Percentiles rank a stretch among this genome's conserved stretches.
Conservation (phyloP, 495 filamentous ascomycete genomes). For the Penicillium cinerascens region DNA sequence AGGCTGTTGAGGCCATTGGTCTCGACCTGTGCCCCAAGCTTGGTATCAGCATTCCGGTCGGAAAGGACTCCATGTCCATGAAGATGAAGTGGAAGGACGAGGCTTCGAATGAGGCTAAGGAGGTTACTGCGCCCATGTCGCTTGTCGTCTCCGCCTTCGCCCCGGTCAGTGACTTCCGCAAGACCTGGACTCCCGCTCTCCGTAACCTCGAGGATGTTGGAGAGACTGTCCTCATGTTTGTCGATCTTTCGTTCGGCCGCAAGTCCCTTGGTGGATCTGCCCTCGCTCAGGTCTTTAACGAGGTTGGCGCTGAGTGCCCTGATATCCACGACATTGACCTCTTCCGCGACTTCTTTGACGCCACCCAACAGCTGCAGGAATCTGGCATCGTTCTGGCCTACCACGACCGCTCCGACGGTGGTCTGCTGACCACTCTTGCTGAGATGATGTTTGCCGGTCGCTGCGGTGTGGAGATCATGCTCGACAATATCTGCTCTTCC, state of each 20-base stretch:
- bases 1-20: slow-evolving; percentile 89
- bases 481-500: slow-evolving; percentile 63
- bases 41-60: slow-evolving; percentile 89
- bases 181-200: slow-evolving; percentile 91
- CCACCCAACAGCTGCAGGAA: slow-evolving; percentile 80
- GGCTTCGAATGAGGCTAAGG: slow-evolving; percentile 63
- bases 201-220: slow-evolving; percentile 81
- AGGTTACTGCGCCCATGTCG: slow-evolving; percentile 88
- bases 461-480: slow-evolving; percentile 80
- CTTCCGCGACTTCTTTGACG: slow-evolving; percentile 90
- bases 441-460: slow-evolving; percentile 99
- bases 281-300: slow-evolving; percentile 85
- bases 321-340: slow-evolving; percentile 78
- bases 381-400: slow-evolving; percentile 87
- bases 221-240: slow-evolving; percentile 83
- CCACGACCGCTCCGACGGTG: slow-evolving; percentile 92
- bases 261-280: slow-evolving; percentile 88
- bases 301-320: slow-evolving; percentile 78
- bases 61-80: slow-evolving; percentile 98
- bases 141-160: slow-evolving; percentile 89
- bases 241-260: slow-evolving; percentile 76
- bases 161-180: slow-evolving; percentile 69
- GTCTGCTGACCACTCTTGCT: slow-evolving; percentile 82
- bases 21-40: slow-evolving; percentile 82
- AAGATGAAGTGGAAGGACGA: slow-evolving; percentile 92